Evolutionary conservation across 2,329 filamentous ascomycete species (phyloP).

Genomic region (Zymoseptoria crescenta): DNA sequence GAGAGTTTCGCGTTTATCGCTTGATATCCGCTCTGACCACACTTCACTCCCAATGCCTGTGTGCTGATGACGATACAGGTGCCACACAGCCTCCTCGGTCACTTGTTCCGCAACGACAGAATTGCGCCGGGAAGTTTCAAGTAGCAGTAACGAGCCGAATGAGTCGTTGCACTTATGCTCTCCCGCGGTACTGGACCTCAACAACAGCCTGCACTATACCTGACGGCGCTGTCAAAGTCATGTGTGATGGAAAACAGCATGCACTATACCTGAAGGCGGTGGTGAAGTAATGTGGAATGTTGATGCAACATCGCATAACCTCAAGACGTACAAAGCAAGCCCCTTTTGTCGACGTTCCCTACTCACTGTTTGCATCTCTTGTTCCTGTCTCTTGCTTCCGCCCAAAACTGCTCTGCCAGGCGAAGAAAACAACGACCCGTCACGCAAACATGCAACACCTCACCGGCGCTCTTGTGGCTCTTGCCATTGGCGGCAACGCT

Average conservation of each 20-base stretch:
- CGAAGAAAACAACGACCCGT: neutral
- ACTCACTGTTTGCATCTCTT: neutral
- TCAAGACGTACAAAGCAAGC: neutral
- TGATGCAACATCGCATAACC: neutral
- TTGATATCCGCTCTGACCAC: neutral
- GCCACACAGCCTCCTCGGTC: neutral
- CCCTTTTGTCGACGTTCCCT: too few relatives aligned
- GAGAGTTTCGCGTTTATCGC: neutral
- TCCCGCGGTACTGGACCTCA: neutral
- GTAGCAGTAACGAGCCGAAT: neutral
- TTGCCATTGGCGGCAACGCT: slow-evolving; percentile 11
- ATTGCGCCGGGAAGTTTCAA: neutral
- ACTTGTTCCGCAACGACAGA: neutral
- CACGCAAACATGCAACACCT: slow-evolving; percentile 12
- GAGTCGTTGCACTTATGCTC: neutral
- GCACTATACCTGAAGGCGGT: neutral
- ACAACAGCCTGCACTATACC: neutral
- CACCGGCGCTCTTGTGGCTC: slow-evolving; percentile 9
- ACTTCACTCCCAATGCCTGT: neutral
- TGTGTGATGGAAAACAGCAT: neutral
- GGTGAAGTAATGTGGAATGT: neutral
- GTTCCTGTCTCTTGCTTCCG: neutral
- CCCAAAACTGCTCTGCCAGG: neutral
- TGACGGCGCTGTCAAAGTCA: neutral
- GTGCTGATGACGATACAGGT: neutral